Evolutionary conservation across 83 land plant genomes (phyloP), one percentile per base, ranked within the genome.

Genomic region (Picea mariana): DNA sequence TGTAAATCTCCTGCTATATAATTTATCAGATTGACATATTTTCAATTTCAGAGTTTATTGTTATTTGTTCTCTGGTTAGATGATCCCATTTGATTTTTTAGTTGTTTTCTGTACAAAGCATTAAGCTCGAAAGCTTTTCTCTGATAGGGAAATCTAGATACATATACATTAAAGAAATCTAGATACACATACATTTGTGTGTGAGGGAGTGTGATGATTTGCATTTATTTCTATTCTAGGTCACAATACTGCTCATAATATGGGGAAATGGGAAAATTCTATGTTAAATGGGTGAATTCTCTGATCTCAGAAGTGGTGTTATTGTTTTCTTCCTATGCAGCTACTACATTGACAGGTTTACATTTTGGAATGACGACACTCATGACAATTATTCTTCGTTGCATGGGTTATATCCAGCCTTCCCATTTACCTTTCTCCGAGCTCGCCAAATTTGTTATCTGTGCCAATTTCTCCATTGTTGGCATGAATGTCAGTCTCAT

Each of bases 401-500:
- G 87, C 77, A 63, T 89, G 80, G 96, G 96, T 17, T 94, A 88
- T 67, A 90, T 89, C 12, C 87, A 90, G 63, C 69, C 81, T 18
- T 82, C 93, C 34, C 90, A 92, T 40, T 82, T 92, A 47, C 96
- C 96, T 1, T 47, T 87, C n/a, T 21, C 83, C 44, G 95, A 94
- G 62, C 87, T 94, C 52, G 79, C 84, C 12, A 87, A 83, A 78
- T 94, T 88, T 89, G 91, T 90, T 13, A 40, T 94, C 9, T 90
- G 90, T 83, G 88, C 96, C 47, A 94, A 94, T 68, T 90, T 92
- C 59, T 94, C 96, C 52, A 94, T 94, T 75, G 95, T 92, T 62
- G 96, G 95, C 65, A 92, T 92, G 96, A 94, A 94, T 76, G 90
- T 94, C 78, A 94, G 96, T 75, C 87, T 94, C 52, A 94, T 94